These are phyloP conservation scores for Tausonia pullulans DNA, from an alignment of 1,284 basidiomycete species.

Conservation along the genomic window DNA sequence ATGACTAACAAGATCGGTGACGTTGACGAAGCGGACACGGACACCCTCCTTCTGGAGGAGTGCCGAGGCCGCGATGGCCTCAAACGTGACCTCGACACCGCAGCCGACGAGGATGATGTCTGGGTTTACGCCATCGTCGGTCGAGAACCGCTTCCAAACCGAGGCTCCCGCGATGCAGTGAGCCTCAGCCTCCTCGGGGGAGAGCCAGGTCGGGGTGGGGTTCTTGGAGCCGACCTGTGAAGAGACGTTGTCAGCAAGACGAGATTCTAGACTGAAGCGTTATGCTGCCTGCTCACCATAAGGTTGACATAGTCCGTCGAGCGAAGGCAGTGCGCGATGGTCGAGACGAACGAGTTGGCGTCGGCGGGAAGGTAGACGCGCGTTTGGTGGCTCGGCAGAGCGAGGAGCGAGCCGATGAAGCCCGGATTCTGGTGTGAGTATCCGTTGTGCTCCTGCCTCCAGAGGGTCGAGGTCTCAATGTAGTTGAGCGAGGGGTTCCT, in stretches of 20 bases:
- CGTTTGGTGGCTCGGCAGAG: constrained; percentile 58
- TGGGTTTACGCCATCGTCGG: constrained; percentile 38
- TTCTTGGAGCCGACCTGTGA: constrained; percentile 59
- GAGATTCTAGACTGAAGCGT: neutral
- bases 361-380: constrained; percentile 85
- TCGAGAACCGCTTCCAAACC: constrained; percentile 39
- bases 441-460: constrained; percentile 54
- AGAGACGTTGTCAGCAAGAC: neutral
- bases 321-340: constrained; percentile 63
- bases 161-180: constrained; percentile 62
- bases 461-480: constrained; percentile 64
- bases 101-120: constrained; percentile 41
- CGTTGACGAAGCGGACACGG: constrained; percentile 67
- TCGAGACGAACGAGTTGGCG: constrained; percentile 67
- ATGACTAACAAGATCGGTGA: constrained; percentile 42
- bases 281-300: neutral
- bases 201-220: constrained; percentile 34
- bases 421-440: constrained; percentile 79
- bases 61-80: constrained; percentile 51
- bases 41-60: constrained; percentile 54
- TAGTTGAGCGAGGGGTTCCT: constrained; percentile 68
- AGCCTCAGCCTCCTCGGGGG: constrained; percentile 37
- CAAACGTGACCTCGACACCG: constrained; percentile 40
- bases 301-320: constrained; percentile 70
- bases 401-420: constrained; percentile 70